Percentiles rank a stretch among this genome's conserved stretches.
Evolutionary conservation across 495 filamentous ascomycete species (phyloP).

Genomic region (Zalerion maritima): DNA sequence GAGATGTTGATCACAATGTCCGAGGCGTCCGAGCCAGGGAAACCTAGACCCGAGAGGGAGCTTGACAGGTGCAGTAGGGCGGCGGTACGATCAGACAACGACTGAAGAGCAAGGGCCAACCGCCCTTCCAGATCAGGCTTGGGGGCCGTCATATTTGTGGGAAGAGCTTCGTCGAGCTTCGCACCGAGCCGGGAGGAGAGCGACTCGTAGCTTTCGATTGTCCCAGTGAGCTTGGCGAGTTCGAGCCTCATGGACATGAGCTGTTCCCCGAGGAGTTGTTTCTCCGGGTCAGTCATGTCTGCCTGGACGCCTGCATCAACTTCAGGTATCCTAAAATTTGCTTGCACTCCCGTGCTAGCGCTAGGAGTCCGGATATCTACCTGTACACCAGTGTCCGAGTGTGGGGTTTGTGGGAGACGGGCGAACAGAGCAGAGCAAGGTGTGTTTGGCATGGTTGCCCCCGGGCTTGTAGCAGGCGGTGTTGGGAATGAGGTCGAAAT

Average conservation of each 20-base stretch:
- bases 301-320: conserved; percentile 22
- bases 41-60: conserved; percentile 37
- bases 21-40: conserved; percentile 29
- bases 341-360: too few relatives aligned
- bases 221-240: conserved; percentile 20
- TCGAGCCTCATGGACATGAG: conserved; percentile 24
- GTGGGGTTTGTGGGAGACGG: conserved; percentile 9
- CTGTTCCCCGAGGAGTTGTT: conserved; percentile 22
- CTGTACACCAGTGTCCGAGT: too few relatives aligned
- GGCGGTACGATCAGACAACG: conserved; percentile 24
- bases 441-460: conserved; percentile 17
- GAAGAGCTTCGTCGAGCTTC: conserved; percentile 13
- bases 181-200: conserved; percentile 18
- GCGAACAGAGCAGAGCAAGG: conserved; percentile 17
- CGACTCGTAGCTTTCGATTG: conserved; percentile 21
- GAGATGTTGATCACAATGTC: conserved; percentile 39
- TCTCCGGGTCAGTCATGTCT: conserved; percentile 27
- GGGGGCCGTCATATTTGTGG: not conserved
- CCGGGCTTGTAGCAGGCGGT: conserved; percentile 33
- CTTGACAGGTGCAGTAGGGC: conserved; percentile 18
- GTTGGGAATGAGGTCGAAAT: conserved; percentile 29
- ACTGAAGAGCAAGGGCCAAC: conserved; percentile 19
- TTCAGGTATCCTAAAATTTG: too few relatives aligned
- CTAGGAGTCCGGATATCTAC: too few relatives aligned
- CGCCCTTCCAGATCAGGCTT: conserved; percentile 16